A percentile compares a stretch with the other conserved stretches of the same genome.
phyloP scores from a whole-genome alignment of 352 stramenopile genomes.

The Elongisporangium senticosum region DNA sequence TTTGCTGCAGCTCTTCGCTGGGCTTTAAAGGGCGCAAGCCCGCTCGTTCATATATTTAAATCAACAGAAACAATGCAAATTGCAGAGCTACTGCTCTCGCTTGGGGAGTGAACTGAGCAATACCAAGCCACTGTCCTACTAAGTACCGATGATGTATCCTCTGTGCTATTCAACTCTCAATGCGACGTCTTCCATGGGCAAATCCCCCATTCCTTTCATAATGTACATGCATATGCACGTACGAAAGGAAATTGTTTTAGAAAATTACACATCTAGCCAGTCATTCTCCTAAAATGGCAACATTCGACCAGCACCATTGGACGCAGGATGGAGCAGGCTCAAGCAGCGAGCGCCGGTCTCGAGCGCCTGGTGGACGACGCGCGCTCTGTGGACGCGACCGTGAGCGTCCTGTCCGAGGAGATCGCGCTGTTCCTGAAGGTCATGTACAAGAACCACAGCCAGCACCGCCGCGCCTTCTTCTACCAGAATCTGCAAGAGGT shows the following conservation, averaged over 20 bases:
- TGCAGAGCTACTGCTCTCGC: not conserved
- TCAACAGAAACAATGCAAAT: not conserved
- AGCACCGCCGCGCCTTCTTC: slow-evolving; percentile 78
- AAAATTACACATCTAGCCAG: slow-evolving; percentile 3
- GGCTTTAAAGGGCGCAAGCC: not conserved
- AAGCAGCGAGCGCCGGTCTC: not conserved
- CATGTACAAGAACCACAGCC: slow-evolving; percentile 89
- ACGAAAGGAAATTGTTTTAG: slow-evolving; percentile 1
- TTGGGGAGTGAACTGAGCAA: not conserved
- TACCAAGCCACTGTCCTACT: not conserved
- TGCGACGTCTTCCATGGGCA: too few species aligned
- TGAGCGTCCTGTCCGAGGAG: slow-evolving; percentile 46
- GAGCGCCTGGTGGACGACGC: slow-evolving; percentile 33
- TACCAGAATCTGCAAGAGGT: slow-evolving; percentile 76
- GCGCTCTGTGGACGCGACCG: slow-evolving; percentile 23
- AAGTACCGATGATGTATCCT: too few species aligned
- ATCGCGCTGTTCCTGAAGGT: slow-evolving; percentile 59
- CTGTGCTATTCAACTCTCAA: too few species aligned
- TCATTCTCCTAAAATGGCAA: slow-evolving; percentile 4
- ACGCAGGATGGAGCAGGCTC: not conserved
- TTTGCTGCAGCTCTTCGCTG: not conserved
- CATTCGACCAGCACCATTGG: not conserved
- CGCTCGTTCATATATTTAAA: not conserved
- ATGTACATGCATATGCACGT: not conserved
- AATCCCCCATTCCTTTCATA: not conserved